These are phyloP conservation scores for Benincasa hispida DNA, from an alignment of 306 rosid genomes.

Conservation along the genomic window DNA sequence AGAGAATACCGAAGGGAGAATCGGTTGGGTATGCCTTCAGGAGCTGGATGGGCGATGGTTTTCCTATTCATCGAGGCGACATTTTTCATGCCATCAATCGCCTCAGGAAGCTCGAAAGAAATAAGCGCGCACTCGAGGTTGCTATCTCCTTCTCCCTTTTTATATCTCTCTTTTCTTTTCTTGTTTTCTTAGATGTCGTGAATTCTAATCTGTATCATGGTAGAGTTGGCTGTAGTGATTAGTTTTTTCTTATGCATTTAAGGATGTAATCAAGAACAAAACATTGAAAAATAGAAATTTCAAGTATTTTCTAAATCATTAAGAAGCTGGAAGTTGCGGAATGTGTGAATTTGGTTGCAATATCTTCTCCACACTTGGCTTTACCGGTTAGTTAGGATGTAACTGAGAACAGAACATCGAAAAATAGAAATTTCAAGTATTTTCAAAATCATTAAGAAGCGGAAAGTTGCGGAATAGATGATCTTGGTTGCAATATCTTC, in stretches of 20 bases:
- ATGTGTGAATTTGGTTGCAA: not conserved
- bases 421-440: not conserved
- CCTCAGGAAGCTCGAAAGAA: conserved; percentile 64
- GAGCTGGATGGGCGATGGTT: conserved; percentile 91
- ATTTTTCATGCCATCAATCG: conserved; percentile 81
- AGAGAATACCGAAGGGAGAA: conserved; percentile 46
- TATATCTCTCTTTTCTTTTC: not conserved
- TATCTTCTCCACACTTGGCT: not conserved
- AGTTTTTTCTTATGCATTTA: not conserved
- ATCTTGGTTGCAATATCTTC: not conserved
- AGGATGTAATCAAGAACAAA: not conserved
- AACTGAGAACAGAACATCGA: not conserved
- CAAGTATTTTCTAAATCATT: not conserved
- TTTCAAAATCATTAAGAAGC: not conserved
- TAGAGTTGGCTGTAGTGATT: not conserved
- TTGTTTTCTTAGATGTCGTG: not conserved
- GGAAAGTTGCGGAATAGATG: not conserved
- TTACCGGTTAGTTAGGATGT: not conserved
- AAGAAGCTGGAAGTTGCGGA: not conserved
- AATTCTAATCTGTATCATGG: not conserved
- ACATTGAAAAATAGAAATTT: not conserved
- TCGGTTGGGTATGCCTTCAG: conserved; percentile 57
- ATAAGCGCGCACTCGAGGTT: conserved; percentile 85
- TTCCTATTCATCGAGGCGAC: conserved; percentile 63
- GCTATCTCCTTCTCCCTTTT: conserved; percentile 3